A percentile compares a stretch with the other conserved stretches of the same genome.
phyloP scores from a whole-genome alignment of 2,329 filamentous ascomycete genomes.

The Nigrospora oryzae region DNA sequence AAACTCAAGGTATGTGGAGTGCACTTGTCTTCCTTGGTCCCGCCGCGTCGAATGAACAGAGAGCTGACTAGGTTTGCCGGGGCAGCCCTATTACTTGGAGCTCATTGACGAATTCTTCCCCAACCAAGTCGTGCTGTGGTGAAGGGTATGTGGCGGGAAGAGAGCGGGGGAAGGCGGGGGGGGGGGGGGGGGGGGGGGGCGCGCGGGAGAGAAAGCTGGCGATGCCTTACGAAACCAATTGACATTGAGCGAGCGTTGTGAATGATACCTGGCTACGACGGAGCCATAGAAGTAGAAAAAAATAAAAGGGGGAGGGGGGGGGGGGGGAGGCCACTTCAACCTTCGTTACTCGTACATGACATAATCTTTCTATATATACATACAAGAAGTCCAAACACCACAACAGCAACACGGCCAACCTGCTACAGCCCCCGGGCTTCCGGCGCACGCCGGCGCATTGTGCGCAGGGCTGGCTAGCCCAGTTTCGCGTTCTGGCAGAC shows the following conservation, averaged over 20 bases:
- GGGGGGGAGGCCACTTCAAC: no score
- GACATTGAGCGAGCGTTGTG: no score
- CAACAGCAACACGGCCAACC: not conserved
- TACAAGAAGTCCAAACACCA: not conserved
- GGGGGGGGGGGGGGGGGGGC: no score
- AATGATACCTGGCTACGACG: no score
- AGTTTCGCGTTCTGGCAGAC: constrained; percentile 13
- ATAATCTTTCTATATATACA: not conserved
- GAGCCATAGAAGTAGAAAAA: no score
- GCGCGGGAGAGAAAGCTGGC: no score
- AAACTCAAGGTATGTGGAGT: constrained; percentile 57
- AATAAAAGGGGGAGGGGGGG: no score
- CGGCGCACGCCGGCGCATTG: no score
- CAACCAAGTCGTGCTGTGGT: constrained; percentile 62
- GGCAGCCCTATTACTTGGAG: constrained; percentile 61
- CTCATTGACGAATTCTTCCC: constrained; percentile 70
- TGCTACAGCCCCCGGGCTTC: no score
- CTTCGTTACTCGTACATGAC: no score
- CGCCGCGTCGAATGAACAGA: not conserved
- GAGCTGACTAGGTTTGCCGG: constrained; percentile 2
- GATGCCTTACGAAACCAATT: no score
- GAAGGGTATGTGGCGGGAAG: constrained; percentile 6
- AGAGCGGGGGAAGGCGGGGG: no score
- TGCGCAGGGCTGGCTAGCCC: not conserved
- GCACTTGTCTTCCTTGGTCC: not conserved